Evolutionary conservation across 2,329 filamentous ascomycete species (phyloP).

Genomic region (Teratosphaeria nubilosa): DNA sequence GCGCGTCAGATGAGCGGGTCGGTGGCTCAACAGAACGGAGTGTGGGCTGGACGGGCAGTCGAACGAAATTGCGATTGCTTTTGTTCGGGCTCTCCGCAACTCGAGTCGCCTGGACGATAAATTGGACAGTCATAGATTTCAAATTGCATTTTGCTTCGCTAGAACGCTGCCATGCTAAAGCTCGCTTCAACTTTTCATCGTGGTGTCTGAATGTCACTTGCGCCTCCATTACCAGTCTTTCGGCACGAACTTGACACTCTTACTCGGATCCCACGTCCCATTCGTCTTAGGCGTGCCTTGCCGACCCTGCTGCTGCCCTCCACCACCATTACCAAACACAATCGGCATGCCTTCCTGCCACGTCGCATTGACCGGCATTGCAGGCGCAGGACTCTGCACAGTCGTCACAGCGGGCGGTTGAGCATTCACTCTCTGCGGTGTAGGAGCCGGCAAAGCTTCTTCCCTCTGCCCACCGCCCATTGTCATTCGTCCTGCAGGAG

Average conservation of each 20-base stretch:
- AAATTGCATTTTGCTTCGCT: not conserved
- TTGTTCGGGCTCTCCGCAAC: not conserved
- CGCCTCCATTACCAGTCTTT: not conserved
- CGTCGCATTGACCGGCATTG: slow-evolving; percentile 10
- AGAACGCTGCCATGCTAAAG: not conserved
- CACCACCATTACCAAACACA: slow-evolving; percentile 16
- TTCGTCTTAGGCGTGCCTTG: slow-evolving; percentile 2
- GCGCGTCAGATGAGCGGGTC: not conserved
- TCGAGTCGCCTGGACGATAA: not conserved
- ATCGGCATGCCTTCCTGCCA: slow-evolving; percentile 28
- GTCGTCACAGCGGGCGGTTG: slow-evolving; percentile 25
- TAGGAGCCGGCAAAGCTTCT: slow-evolving; percentile 48
- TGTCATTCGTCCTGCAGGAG: slow-evolving; percentile 20
- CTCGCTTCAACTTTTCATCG: not conserved
- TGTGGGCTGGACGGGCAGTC: not conserved
- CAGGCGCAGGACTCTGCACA: slow-evolving; percentile 13
- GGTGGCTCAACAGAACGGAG: not conserved
- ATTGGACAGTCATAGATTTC: not conserved
- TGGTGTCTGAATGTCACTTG: not conserved
- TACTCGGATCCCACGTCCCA: slow-evolving; percentile 18
- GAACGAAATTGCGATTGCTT: not conserved
- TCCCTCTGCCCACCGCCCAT: slow-evolving; percentile 14
- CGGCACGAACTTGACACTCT: slow-evolving; percentile 16
- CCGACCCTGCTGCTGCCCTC: not conserved
- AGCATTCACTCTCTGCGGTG: slow-evolving; percentile 26